A percentile compares a stretch with the other conserved stretches of the same genome.
phyloP scores from a whole-genome alignment of 1,139 yeast genomes.

The Wickerhamomyces sp. region DNA sequence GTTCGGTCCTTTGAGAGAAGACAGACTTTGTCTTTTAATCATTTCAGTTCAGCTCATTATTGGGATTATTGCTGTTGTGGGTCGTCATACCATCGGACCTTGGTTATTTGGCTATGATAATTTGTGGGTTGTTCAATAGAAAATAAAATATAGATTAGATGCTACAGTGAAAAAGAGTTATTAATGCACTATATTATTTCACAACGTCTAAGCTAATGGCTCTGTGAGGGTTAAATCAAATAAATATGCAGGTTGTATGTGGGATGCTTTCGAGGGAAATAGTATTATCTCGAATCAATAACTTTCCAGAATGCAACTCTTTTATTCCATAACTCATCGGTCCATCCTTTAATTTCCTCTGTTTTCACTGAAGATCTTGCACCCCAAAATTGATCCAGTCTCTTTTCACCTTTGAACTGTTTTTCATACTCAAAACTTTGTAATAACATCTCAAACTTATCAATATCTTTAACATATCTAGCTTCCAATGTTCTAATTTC shows the following conservation, averaged over 20 bases:
- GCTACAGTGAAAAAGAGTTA: background rate
- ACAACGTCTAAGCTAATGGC: no score
- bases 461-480: slow-evolving; percentile 86
- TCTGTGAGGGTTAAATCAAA: no score
- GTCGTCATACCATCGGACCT: slow-evolving; percentile 83
- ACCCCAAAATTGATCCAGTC: slow-evolving; percentile 63
- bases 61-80: slow-evolving; percentile 62
- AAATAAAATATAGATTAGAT: no score
- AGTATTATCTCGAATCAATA: no score
- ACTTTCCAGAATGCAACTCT: slow-evolving; percentile 42
- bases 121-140: slow-evolving; percentile 31
- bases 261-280: no score
- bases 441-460: slow-evolving; percentile 85
- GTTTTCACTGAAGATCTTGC: slow-evolving; percentile 66
- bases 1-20: slow-evolving; percentile 90
- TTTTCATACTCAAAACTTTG: slow-evolving; percentile 91
- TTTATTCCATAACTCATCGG: slow-evolving; percentile 57
- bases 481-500: slow-evolving; percentile 79
- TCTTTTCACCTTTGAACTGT: slow-evolving; percentile 47
- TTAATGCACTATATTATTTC: no score
- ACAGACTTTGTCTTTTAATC: slow-evolving; percentile 55
- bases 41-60: slow-evolving; percentile 55
- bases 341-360: slow-evolving; percentile 64
- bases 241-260: no score
- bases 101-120: slow-evolving; percentile 89